phyloP scores from a whole-genome alignment of 177 flowering plant genomes.

The Telopea speciosissima region DNA sequence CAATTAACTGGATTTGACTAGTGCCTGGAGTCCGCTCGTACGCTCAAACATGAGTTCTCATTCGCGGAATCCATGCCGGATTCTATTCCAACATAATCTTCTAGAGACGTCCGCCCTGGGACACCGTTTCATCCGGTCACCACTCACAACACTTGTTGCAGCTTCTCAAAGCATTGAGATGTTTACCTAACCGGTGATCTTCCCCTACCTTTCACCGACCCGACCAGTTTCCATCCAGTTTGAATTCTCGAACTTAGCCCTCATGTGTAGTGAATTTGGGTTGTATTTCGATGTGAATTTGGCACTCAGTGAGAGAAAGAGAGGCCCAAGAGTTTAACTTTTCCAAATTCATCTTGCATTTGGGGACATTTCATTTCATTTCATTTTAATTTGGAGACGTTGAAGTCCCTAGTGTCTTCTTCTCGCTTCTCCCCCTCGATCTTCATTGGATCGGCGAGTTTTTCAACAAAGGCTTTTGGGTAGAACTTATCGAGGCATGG shows the following conservation, averaged over 20 bases:
- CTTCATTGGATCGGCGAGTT: conserved; percentile 20
- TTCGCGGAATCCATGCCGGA: conserved; percentile 32
- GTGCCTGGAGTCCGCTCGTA: conserved; percentile 15
- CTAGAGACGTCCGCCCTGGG: background rate
- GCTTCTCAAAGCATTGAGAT: no score
- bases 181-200: background rate
- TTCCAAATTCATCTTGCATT: conserved; percentile 8
- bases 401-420: background rate
- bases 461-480: background rate
- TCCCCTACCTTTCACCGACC: conserved; percentile 15
- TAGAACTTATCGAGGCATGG: background rate
- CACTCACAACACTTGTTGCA: background rate
- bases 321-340: background rate
- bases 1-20: conserved; percentile 28
- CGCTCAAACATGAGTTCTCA: conserved; percentile 8
- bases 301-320: no score
- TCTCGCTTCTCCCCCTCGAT: conserved; percentile 2
- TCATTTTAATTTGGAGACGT: conserved; percentile 22
- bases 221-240: conserved; percentile 20
- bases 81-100: conserved; percentile 20
- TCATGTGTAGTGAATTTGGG: conserved; percentile 38
- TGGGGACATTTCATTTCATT: conserved; percentile 15
- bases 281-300: conserved; percentile 35
- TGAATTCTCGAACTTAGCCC: conserved; percentile 24
- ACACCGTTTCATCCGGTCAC: conserved; percentile 26